Conservation (phyloP, 441 rosid species). For the Populus hybrid region DNA sequence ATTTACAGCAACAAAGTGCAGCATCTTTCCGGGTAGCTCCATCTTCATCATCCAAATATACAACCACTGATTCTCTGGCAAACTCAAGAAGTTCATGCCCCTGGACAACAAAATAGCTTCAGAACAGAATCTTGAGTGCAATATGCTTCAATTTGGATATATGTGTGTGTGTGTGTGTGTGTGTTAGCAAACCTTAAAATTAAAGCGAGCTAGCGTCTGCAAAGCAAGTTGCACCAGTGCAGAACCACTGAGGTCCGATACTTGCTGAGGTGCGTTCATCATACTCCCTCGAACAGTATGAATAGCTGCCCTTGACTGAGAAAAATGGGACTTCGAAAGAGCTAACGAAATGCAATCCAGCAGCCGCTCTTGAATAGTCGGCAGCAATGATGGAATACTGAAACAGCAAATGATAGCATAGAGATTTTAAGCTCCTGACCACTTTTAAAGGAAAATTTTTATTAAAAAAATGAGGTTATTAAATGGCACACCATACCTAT, state of each 20-base stretch:
- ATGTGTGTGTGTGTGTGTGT: background rate
- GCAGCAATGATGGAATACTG: conserved; percentile 94
- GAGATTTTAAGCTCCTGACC: conserved; percentile 3
- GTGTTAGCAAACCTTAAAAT: conserved; percentile 68
- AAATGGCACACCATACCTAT: conserved; percentile 46
- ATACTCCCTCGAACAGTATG: conserved; percentile 57
- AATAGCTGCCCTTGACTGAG: conserved; percentile 68
- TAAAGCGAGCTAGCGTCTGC: conserved; percentile 94
- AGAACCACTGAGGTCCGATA: conserved; percentile 67
- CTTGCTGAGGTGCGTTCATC: conserved; percentile 54
- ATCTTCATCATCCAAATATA: conserved; percentile 96
- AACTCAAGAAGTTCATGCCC: conserved; percentile 99
- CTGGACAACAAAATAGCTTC: conserved; percentile 47
- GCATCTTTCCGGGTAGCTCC: conserved; percentile 94
- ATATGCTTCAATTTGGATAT: conserved; percentile 10
- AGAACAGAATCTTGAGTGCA: conserved; percentile 19
- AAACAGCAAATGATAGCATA: conserved; percentile 29
- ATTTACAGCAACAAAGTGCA: conserved; percentile 93
- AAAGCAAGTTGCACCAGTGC: conserved; percentile 93
- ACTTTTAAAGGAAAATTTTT: conserved; percentile 4
- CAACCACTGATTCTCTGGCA: conserved; percentile 90
- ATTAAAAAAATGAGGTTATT: conserved; percentile 7
- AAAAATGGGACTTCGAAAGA: conserved; percentile 76
- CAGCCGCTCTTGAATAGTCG: conserved; percentile 88
- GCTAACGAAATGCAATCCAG: conserved; percentile 79